A percentile compares a stretch with the other conserved stretches of the same genome.
These are phyloP conservation scores for Boletus semigastroideus DNA, from an alignment of 1,284 basidiomycete species.

Conservation along the genomic window DNA sequence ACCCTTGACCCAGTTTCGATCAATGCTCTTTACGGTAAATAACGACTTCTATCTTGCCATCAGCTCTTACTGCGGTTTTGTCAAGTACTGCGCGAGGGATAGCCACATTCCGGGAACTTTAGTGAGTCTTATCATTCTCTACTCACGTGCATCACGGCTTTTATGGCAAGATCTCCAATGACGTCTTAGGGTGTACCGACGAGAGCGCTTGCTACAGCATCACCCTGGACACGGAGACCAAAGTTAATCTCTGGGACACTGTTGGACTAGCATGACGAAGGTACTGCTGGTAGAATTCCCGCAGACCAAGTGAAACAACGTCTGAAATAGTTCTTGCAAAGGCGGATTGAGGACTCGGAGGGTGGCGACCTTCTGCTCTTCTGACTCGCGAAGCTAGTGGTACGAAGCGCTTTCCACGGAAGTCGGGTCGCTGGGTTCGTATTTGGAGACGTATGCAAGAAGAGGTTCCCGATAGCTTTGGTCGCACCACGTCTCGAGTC, in stretches of 20 bases:
- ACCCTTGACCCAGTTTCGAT: too few relatives aligned
- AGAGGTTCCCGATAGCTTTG: constrained; percentile 22
- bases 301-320: constrained; percentile 11
- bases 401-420: constrained; percentile 16
- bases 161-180: constrained; percentile 18
- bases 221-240: constrained; percentile 8
- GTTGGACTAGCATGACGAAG: constrained; percentile 26
- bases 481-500: constrained; percentile 22
- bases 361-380: constrained; percentile 27
- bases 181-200: constrained; percentile 14
- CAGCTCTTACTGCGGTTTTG: too few relatives aligned
- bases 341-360: constrained; percentile 12
- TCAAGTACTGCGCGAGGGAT: too few relatives aligned
- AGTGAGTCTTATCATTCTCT: too few relatives aligned
- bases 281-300: constrained; percentile 13
- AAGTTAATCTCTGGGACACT: constrained; percentile 28
- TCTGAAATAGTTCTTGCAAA: constrained; percentile 19
- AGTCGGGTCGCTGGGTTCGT: constrained; percentile 12
- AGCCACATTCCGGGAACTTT: too few relatives aligned
- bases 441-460: constrained; percentile 22
- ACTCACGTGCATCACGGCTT: too few relatives aligned
- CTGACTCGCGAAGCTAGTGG: constrained; percentile 21
- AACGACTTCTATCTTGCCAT: too few relatives aligned
- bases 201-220: constrained; percentile 4
- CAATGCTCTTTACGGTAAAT: too few relatives aligned